phyloP scores from a whole-genome alignment of 75 land plant species.

The Cryptomeria japonica region DNA sequence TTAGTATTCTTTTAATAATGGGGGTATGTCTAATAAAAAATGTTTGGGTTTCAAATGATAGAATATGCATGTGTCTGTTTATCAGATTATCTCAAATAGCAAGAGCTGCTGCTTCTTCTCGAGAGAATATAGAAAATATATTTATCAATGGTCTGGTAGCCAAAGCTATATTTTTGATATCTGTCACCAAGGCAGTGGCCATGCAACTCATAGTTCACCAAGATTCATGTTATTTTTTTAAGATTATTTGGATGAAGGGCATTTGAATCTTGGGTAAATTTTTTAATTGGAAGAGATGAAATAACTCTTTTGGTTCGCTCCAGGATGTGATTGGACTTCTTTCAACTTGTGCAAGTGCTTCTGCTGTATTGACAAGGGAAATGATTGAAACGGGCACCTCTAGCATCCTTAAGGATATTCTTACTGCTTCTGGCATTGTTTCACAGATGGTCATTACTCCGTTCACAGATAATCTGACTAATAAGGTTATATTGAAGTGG shows the following conservation, averaged over 20 bases:
- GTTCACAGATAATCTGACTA: conserved; percentile 17
- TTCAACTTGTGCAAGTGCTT: conserved; percentile 46
- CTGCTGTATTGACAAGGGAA: conserved; percentile 35
- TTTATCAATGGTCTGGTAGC: conserved; percentile 56
- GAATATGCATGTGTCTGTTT: conserved; percentile 52
- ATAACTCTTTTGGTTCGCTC: not conserved
- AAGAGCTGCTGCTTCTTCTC: conserved; percentile 32
- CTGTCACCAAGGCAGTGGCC: conserved; percentile 14
- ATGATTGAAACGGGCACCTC: conserved; percentile 56
- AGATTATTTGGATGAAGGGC: not conserved
- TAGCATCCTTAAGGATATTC: conserved; percentile 42
- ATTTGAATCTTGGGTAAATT: not conserved
- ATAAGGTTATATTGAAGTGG: conserved; percentile 32
- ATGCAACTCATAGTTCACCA: conserved; percentile 28
- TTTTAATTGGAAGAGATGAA: not conserved
- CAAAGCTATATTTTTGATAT: conserved; percentile 33
- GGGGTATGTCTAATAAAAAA: not conserved
- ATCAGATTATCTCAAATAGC: conserved; percentile 53
- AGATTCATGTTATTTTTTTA: conserved; percentile 33
- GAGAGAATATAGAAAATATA: conserved; percentile 54
- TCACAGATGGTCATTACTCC: conserved; percentile 19
- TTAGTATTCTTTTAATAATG: no score
- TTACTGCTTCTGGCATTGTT: conserved; percentile 30
- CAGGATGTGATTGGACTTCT: conserved; percentile 61
- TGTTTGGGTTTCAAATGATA: conserved; percentile 31